Evolutionary conservation across 441 rosid species (phyloP), one percentile per base, ranked within the genome.

Genomic region (Dalechampia spathulata): DNA sequence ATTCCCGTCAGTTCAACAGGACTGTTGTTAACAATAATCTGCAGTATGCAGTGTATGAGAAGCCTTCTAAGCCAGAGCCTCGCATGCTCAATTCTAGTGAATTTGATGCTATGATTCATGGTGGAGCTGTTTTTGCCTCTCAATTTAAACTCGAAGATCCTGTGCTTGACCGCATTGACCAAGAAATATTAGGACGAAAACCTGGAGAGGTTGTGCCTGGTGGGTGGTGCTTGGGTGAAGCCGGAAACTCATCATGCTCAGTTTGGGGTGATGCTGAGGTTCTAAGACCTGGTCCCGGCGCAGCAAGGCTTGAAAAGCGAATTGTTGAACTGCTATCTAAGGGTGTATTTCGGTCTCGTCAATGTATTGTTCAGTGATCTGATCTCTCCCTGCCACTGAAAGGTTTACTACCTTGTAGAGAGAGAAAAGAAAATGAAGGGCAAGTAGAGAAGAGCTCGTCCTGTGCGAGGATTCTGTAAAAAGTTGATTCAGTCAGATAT

Each of bases 201-300:
- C 67, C 71, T 1, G 85, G 76, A 52, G 53, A 71, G 72, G 79
- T 78, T 43, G 84, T 79, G 39, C 86, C 90, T 23, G 99, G 99
- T 45, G 97, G 99, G 42, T 93, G 99, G 99, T 89, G 99, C 80
- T 65, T 93, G 55, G 97, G 85, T 37, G 81, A 82, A 25, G 65
- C 80, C 22, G 65, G 60, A 26, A 81, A 78, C 19, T 68, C 67
- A 52, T 61, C 78, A 0, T 90, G 96, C 66, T 79, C 81, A 26
- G 73, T 78, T 17, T 89, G 97, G 99, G 97, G 97, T 2, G 85
- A 90, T 73, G 89, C 96, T 7, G 78, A 84, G 67, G 67, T 93
- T 58, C 58, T 90, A 58, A 75, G 96, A 37, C 96, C 97, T 1
- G 87, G 97, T 49, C 71, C 85, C 5, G 96, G 96, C 41, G 74